These are phyloP conservation scores for Coemansia aciculifera DNA, from an alignment of 192 early-diverging fungal genomes.

Conservation along the genomic window DNA sequence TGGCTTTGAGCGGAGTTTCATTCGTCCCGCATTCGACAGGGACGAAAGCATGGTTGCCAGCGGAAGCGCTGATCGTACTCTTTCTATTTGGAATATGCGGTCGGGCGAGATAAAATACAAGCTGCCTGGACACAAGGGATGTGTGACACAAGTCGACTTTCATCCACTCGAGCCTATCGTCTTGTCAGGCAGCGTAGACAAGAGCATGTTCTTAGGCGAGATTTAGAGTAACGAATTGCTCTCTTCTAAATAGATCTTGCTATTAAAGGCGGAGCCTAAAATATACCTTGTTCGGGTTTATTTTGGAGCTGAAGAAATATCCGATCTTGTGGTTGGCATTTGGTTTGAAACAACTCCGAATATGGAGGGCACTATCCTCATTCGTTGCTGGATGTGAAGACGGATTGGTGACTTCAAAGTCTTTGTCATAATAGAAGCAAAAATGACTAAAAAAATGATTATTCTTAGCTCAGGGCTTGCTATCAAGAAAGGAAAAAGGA, in stretches of 20 bases:
- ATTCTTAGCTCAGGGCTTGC: not conserved
- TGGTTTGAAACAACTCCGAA: too few relatives aligned
- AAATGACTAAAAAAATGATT: not conserved
- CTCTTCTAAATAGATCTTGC: not conserved
- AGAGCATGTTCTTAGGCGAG: constrained; percentile 87
- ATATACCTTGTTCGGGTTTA: not conserved
- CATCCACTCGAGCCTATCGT: constrained; percentile 86
- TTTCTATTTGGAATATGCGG: constrained; percentile 86
- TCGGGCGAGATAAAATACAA: constrained; percentile 87
- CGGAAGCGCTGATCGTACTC: constrained; percentile 83
- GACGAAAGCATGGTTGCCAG: constrained; percentile 83
- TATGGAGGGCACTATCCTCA: too few relatives aligned
- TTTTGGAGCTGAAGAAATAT: not conserved
- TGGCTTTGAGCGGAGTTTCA: constrained; percentile 92
- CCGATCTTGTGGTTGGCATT: not conserved
- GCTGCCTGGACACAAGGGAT: constrained; percentile 92
- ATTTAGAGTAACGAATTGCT: constrained; percentile 25
- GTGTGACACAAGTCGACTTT: constrained; percentile 92
- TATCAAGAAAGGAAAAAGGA: not conserved
- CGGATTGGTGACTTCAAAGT: not conserved
- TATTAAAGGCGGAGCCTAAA: not conserved
- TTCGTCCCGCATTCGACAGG: constrained; percentile 85
- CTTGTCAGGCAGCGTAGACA: constrained; percentile 82
- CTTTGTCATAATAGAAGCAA: not conserved
- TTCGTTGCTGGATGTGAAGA: too few relatives aligned